Percentiles rank a stretch among this genome's conserved stretches.
These are phyloP conservation scores for Candolleomyces efflorescens DNA, from an alignment of 768 basidiomycete genomes.

Conservation along the genomic window DNA sequence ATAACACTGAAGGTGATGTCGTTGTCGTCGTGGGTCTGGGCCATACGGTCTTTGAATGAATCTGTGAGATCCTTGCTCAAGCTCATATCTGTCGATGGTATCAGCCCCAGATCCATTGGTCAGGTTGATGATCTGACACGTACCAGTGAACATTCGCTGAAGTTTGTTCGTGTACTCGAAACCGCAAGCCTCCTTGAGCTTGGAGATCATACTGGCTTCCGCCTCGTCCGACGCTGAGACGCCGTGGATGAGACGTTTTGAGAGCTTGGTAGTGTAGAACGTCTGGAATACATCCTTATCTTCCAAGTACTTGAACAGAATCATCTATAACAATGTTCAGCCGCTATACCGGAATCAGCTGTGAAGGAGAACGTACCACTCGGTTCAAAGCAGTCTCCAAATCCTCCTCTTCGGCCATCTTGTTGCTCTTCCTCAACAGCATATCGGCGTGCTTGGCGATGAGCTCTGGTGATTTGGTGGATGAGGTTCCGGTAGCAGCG, in stretches of 20 bases:
- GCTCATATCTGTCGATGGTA: constrained; percentile 68
- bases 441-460: constrained; percentile 94
- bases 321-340: constrained; percentile 63
- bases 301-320: constrained; percentile 97
- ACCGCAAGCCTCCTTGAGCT: constrained; percentile 96
- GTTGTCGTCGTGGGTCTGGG: constrained; percentile 79
- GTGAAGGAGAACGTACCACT: constrained; percentile 57
- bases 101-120: background rate
- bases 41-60: constrained; percentile 92
- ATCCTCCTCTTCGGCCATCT: constrained; percentile 92
- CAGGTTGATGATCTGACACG: constrained; percentile 9
- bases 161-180: constrained; percentile 99
- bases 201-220: constrained; percentile 98
- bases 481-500: constrained; percentile 82
- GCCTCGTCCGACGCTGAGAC: constrained; percentile 96
- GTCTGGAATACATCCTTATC: constrained; percentile 99
- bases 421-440: constrained; percentile 92
- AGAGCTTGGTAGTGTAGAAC: constrained; percentile 96
- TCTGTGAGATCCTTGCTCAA: constrained; percentile 95
- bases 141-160: constrained; percentile 97
- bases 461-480: constrained; percentile 90
- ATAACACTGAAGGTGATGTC: constrained; percentile 90
- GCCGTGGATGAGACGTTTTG: constrained; percentile 89
- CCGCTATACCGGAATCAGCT: constrained; percentile 19
- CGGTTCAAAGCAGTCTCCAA: constrained; percentile 90